Conservation (phyloP, 495 filamentous ascomycete genomes). For the Podospora sp. region DNA sequence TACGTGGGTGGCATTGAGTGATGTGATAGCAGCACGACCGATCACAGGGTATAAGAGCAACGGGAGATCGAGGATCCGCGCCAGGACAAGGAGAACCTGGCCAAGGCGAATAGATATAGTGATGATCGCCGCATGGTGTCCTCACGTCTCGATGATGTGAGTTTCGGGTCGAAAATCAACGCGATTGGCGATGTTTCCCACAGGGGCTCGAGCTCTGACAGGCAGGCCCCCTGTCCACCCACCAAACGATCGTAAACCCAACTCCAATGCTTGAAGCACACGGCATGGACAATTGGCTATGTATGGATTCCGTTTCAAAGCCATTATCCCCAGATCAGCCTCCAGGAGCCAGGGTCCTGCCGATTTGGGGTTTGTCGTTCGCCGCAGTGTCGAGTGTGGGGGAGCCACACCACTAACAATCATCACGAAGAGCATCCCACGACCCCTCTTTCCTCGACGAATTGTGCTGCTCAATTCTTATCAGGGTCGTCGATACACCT, state of each 20-base stretch:
- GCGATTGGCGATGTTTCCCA: not conserved
- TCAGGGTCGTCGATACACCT: not conserved
- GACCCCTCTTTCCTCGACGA: not conserved
- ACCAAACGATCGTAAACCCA: not conserved
- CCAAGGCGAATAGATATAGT: constrained; percentile 10
- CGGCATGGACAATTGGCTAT: constrained; percentile 8
- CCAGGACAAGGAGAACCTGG: not conserved
- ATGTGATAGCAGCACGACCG: not conserved
- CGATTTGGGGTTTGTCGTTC: not conserved
- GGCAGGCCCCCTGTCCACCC: not conserved
- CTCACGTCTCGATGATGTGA: not conserved
- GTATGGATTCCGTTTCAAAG: constrained; percentile 11
- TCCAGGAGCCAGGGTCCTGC: not conserved
- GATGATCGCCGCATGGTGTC: not conserved
- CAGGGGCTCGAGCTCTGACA: constrained; percentile 7
- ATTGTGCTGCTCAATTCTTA: not conserved
- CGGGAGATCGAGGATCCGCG: not conserved
- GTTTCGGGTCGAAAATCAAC: not conserved
- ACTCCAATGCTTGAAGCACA: not conserved
- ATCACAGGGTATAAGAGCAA: not conserved
- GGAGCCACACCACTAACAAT: not conserved
- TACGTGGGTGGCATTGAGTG: not conserved
- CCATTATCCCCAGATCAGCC: constrained; percentile 2
- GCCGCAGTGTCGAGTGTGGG: not conserved
- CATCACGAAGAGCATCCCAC: not conserved